A percentile compares a stretch with the other conserved stretches of the same genome.
Evolutionary conservation across 1,139 yeast species (phyloP).

Genomic region (Candida tropicalis): DNA sequence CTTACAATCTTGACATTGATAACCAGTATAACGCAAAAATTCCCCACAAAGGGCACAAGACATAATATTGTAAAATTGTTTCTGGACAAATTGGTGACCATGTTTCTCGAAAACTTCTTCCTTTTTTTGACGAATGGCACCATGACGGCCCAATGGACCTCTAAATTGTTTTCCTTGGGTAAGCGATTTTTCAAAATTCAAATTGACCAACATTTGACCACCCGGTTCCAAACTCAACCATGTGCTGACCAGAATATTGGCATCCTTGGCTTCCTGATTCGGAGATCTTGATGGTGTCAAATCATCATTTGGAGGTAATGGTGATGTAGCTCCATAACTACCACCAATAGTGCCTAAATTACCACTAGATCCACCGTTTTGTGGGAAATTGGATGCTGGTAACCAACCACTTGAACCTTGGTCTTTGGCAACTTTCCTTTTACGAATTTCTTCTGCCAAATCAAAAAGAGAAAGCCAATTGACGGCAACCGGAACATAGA

Average conservation of each 20-base stretch:
- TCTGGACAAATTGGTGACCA: constrained; percentile 96
- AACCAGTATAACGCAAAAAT: constrained; percentile 89
- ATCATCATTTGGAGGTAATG: constrained; percentile 9
- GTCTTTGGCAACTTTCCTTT: constrained; percentile 81
- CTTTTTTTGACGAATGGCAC: constrained; percentile 94
- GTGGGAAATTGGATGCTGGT: constrained; percentile 63
- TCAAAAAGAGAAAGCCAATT: constrained; percentile 91
- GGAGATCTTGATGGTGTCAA: constrained; percentile 11
- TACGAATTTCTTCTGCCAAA: constrained; percentile 90
- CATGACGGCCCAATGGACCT: constrained; percentile 93
- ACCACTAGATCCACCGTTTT: constrained; percentile 15
- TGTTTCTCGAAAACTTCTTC: constrained; percentile 95
- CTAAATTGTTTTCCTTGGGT: constrained; percentile 55
- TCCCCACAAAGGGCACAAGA: constrained; percentile 97
- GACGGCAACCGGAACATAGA: constrained; percentile 84
- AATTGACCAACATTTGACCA: constrained; percentile 78
- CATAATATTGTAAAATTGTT: constrained; percentile 94
- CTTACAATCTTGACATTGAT: constrained; percentile 94
- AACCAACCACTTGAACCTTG: constrained; percentile 83
- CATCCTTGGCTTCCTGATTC: constrained; percentile 26
- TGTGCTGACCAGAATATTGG: constrained; percentile 53
- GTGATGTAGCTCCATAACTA: constrained; percentile 10
- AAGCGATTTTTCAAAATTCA: constrained; percentile 76
- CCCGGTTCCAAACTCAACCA: constrained; percentile 95
- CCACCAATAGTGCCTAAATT: constrained; percentile 5